Conservation (phyloP, 2,329 filamentous ascomycete species). For the Epichloe festucae region DNA sequence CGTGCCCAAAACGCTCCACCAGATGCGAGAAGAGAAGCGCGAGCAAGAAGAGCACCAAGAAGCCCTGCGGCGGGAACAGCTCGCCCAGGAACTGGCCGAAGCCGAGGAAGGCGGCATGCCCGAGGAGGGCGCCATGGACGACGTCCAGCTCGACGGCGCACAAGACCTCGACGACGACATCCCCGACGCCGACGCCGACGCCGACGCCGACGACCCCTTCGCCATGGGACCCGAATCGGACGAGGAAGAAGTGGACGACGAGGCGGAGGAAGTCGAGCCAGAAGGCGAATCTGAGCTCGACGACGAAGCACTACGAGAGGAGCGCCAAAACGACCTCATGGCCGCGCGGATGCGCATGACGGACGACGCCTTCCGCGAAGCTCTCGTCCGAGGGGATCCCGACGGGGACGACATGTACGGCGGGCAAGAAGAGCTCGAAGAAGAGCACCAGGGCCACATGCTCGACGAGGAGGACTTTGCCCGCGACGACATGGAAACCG, state of each 20-base stretch:
- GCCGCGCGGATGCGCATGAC: slow-evolving; percentile 38
- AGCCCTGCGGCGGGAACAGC: slow-evolving; percentile 55
- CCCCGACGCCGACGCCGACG: slow-evolving; percentile 47
- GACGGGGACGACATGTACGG: slow-evolving; percentile 38
- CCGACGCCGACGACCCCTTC: slow-evolving; percentile 30
- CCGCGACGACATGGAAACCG: slow-evolving; percentile 17
- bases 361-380: slow-evolving; percentile 50
- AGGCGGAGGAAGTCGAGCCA: slow-evolving; percentile 25
- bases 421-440: slow-evolving; percentile 39
- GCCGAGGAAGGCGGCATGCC: slow-evolving; percentile 33
- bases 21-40: slow-evolving; percentile 75
- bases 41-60: slow-evolving; percentile 80
- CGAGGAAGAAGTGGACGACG: slow-evolving; percentile 26
- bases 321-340: slow-evolving; percentile 36
- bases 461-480: slow-evolving; percentile 50
- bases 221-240: slow-evolving; percentile 31
- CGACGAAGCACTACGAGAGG: slow-evolving; percentile 27
- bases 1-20: slow-evolving; percentile 76
- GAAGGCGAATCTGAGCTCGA: slow-evolving; percentile 27
- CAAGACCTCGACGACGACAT: slow-evolving; percentile 62
- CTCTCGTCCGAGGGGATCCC: slow-evolving; percentile 37
- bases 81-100: slow-evolving; percentile 63
- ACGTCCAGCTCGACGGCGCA: slow-evolving; percentile 41
- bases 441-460: slow-evolving; percentile 44
- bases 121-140: slow-evolving; percentile 36